A percentile compares a stretch with the other conserved stretches of the same genome.
Conservation (phyloP, 768 basidiomycete genomes). For the Rossbeevera mucosa region DNA sequence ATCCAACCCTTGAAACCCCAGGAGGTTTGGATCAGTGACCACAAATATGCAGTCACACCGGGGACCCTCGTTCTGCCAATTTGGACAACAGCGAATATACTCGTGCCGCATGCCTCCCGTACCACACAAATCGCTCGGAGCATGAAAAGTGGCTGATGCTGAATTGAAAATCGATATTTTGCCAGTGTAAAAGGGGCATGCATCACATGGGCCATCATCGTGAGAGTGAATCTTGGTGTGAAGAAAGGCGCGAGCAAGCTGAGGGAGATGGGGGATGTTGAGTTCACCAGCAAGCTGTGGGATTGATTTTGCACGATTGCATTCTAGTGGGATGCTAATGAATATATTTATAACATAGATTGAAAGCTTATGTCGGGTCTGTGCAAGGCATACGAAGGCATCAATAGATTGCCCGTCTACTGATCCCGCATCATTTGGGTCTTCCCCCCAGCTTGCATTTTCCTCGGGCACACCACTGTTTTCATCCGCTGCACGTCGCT, state of each 20-base stretch:
- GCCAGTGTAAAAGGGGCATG: neutral
- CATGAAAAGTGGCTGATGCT: neutral
- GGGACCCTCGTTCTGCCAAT: neutral
- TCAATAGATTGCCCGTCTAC: too few relatives aligned
- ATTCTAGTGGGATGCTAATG: too few relatives aligned
- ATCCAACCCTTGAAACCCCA: neutral
- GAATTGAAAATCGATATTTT: neutral
- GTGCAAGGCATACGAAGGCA: too few relatives aligned
- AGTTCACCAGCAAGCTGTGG: neutral
- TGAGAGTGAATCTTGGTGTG: neutral
- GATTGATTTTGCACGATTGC: neutral
- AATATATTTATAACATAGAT: too few relatives aligned
- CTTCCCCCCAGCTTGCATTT: neutral
- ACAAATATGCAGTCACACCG: neutral
- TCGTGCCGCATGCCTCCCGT: neutral
- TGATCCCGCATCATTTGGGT: too few relatives aligned
- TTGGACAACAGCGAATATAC: neutral
- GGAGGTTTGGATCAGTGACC: neutral
- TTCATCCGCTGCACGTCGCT: too few relatives aligned
- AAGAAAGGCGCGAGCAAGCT: neutral
- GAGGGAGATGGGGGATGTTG: neutral
- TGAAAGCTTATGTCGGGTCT: too few relatives aligned
- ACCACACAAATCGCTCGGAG: neutral
- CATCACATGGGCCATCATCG: neutral
- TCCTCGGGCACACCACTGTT: too few relatives aligned